Conservation (phyloP, 805 yeast genomes). For the Metschnikowia cerradonensis region DNA sequence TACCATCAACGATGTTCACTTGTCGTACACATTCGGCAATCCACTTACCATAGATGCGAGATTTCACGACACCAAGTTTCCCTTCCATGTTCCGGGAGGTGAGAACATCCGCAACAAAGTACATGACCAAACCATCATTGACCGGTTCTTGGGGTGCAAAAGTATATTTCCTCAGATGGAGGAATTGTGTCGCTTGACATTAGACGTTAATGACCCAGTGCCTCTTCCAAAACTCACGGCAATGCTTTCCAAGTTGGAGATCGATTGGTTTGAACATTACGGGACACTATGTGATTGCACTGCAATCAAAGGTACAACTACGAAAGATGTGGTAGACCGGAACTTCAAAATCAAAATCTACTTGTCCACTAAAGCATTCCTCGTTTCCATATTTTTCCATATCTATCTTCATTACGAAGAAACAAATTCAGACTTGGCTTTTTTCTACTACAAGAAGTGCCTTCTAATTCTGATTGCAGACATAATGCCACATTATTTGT, state of each 20-base stretch:
- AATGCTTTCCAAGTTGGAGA: conserved; percentile 7
- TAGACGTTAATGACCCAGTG: conserved; percentile 9
- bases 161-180: conserved; percentile 4
- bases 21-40: conserved; percentile 14
- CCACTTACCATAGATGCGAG: conserved; percentile 10
- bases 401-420: conserved; percentile 17
- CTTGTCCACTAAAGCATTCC: conserved; percentile 14
- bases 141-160: conserved; percentile 10
- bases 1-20: conserved; percentile 10
- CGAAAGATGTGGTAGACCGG: conserved; percentile 8
- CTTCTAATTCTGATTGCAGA: conserved; percentile 15
- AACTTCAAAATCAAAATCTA: conserved; percentile 16
- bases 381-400: conserved; percentile 17
- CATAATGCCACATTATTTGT: conserved; percentile 18
- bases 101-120: conserved; percentile 14
- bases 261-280: conserved; percentile 8
- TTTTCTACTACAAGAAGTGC: conserved; percentile 16
- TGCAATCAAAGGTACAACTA: neutral
- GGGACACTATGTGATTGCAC: conserved; percentile 12
- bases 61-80: conserved; percentile 14
- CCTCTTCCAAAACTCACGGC: conserved; percentile 11
- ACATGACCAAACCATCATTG: conserved; percentile 10
- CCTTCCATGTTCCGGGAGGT: conserved; percentile 15
- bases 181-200: conserved; percentile 6
- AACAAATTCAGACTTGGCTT: conserved; percentile 9